phyloP scores from a whole-genome alignment of 73 alveolate species.

The Blepharisma stoltei region DNA sequence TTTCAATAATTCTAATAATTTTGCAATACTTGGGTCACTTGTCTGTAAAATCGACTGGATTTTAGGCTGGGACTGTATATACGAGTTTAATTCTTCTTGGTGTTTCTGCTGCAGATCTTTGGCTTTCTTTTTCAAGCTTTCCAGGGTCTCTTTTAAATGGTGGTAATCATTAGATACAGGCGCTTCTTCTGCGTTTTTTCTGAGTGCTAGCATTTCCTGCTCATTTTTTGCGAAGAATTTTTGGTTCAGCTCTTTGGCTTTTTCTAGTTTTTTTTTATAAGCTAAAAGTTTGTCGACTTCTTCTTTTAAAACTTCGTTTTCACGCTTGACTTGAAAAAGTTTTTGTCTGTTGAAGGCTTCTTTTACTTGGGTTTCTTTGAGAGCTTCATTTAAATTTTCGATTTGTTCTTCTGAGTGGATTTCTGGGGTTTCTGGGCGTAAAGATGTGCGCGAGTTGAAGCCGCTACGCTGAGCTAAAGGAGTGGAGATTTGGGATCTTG shows the following conservation, averaged over 20 bases:
- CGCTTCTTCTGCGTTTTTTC: neutral
- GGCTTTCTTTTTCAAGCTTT: neutral
- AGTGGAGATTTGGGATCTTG: too few relatives aligned
- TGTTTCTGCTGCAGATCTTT: neutral
- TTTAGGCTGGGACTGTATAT: neutral
- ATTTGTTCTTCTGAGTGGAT: neutral
- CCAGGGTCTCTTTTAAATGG: neutral
- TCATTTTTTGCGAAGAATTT: conserved; percentile 9
- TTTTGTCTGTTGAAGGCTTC: conserved; percentile 24
- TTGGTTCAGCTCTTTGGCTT: conserved; percentile 11
- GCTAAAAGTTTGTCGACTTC: neutral
- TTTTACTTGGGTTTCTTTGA: conserved; percentile 6
- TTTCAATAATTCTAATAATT: neutral
- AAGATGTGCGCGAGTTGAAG: too few relatives aligned
- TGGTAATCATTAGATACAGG: neutral
- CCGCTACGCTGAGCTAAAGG: too few relatives aligned
- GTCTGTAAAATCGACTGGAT: neutral
- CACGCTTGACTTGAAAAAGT: conserved; percentile 1
- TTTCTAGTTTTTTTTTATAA: neutral
- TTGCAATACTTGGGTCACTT: neutral
- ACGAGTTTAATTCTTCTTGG: neutral
- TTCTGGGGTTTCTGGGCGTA: too few relatives aligned
- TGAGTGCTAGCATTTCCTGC: neutral
- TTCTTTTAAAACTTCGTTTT: conserved; percentile 21
- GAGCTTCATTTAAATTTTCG: neutral